phyloP scores from a whole-genome alignment of 345 rosid genomes.

The Brassica nigra region DNA sequence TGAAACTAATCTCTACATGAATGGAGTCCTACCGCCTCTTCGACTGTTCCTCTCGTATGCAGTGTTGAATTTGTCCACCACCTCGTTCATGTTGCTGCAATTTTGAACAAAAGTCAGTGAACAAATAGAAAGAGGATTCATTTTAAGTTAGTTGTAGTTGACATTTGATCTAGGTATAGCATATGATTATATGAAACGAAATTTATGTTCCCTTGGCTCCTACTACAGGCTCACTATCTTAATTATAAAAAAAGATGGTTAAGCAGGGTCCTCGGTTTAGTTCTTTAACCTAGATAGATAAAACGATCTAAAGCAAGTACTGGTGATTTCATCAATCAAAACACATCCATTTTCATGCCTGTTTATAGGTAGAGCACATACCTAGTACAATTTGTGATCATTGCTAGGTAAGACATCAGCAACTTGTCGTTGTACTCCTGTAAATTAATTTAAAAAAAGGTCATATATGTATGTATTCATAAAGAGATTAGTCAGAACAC shows the following conservation, averaged over 20 bases:
- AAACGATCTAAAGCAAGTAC: slow-evolving; percentile 5
- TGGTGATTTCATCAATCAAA: neutral
- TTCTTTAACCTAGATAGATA: neutral
- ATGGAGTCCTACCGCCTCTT: slow-evolving; percentile 79
- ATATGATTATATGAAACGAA: neutral
- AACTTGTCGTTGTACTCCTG: slow-evolving; percentile 95
- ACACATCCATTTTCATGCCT: neutral
- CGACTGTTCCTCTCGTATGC: slow-evolving; percentile 82
- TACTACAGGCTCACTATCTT: slow-evolving; percentile 8
- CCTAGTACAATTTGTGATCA: slow-evolving; percentile 95
- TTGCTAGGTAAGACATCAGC: slow-evolving; percentile 84
- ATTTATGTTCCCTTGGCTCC: neutral
- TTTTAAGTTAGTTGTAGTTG: neutral
- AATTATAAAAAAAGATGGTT: slow-evolving; percentile 9
- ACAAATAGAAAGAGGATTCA: neutral
- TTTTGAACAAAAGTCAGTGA: slow-evolving; percentile 6
- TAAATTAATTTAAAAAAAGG: slow-evolving; percentile 8
- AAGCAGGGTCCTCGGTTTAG: neutral
- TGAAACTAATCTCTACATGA: slow-evolving; percentile 50
- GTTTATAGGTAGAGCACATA: slow-evolving; percentile 26
- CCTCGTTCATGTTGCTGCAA: slow-evolving; percentile 88
- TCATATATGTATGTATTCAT: neutral
- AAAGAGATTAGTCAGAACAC: slow-evolving; percentile 1
- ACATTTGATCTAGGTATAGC: neutral
- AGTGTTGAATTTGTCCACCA: slow-evolving; percentile 90